Base-by-base conservation (phyloP, 2,329 filamentous ascomycete species). In the Seiridium cupressi region DNA sequence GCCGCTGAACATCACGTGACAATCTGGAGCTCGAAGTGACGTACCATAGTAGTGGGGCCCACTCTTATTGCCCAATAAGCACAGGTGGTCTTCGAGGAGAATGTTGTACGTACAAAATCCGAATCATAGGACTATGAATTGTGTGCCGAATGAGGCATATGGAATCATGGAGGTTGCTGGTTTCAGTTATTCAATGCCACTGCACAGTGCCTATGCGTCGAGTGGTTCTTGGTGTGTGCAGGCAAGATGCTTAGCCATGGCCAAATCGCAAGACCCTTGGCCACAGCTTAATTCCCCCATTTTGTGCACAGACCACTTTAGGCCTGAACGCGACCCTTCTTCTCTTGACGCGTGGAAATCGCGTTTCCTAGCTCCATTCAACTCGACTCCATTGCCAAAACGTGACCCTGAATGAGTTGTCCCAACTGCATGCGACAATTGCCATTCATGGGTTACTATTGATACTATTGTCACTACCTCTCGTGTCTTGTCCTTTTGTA, bases 291-390 rank as follows among this genome's bases (percentile, higher is more conserved):
- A 55, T 44, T 34, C 36, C 42, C 42, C 54, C 18, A 48, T 5
- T 5, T 5, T 8, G 11, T 10, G 54, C 54, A 46, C 44, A 18
- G 54, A 34, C 54, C 54, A 57, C 51, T 57, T 55, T 46, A 26
- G 54, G 44, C 54, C 54, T 26, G 40, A 46, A 57, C 44, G 44
- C 42, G 54, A 57, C 54, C 54, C 13, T 46, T 42, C 34, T 18
- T 9, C 51, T 44, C 8, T 57, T 34, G 54, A 57, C 54, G 54
- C 44, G 54, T 57, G 44, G 54, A 57, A 57, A 44, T 26, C 54
- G 54, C 54, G 54, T 57, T 47, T 48, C 26, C 13, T 26, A 26
- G 18, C 32, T 10, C 26, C 42, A 38, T 46, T 60, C 44, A 26
- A 26, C 51, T 44, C 51, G 35, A 54, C 26, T 46, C 44, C 40